phyloP scores from a whole-genome alignment of 345 rosid species.

The Sisymbrium altissimum region DNA sequence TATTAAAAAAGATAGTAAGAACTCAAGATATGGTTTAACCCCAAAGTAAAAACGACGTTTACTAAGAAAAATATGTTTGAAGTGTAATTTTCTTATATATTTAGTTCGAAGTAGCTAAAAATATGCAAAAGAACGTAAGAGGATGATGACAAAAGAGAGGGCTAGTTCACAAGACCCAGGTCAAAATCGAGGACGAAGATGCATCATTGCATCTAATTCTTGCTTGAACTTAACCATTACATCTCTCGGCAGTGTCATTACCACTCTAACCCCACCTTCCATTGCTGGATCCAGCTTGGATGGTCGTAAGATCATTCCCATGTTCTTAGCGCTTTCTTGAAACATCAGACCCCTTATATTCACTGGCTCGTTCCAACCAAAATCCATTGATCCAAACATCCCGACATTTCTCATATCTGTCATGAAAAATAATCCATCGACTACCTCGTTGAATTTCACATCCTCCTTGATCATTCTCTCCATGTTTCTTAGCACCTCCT shows the following conservation, averaged over 20 bases:
- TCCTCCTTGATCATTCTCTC: slow-evolving; percentile 32
- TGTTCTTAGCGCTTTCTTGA: slow-evolving; percentile 27
- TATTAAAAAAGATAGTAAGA: too few relatives aligned
- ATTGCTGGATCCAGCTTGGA: slow-evolving; percentile 33
- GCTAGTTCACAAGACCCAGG: background rate
- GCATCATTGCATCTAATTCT: slow-evolving; percentile 23
- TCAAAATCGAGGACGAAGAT: slow-evolving; percentile 11
- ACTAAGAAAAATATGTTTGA: too few relatives aligned
- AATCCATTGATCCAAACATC: slow-evolving; percentile 36
- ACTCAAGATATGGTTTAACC: too few relatives aligned
- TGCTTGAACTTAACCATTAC: slow-evolving; percentile 40
- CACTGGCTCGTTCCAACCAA: slow-evolving; percentile 45
- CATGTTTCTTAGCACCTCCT: slow-evolving; percentile 1
- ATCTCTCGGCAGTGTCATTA: slow-evolving; percentile 41
- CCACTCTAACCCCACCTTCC: slow-evolving; percentile 44
- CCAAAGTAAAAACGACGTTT: too few relatives aligned
- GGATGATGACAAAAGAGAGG: background rate
- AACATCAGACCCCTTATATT: slow-evolving; percentile 36
- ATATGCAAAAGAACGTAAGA: background rate
- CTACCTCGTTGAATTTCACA: slow-evolving; percentile 16
- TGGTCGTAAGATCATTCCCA: slow-evolving; percentile 38
- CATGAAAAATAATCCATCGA: slow-evolving; percentile 32
- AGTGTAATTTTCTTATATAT: background rate
- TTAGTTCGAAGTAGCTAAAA: background rate
- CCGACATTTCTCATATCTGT: slow-evolving; percentile 48